Evolutionary conservation across 2,329 filamentous ascomycete species (phyloP).

Genomic region (Endoconidiophora polonica): DNA sequence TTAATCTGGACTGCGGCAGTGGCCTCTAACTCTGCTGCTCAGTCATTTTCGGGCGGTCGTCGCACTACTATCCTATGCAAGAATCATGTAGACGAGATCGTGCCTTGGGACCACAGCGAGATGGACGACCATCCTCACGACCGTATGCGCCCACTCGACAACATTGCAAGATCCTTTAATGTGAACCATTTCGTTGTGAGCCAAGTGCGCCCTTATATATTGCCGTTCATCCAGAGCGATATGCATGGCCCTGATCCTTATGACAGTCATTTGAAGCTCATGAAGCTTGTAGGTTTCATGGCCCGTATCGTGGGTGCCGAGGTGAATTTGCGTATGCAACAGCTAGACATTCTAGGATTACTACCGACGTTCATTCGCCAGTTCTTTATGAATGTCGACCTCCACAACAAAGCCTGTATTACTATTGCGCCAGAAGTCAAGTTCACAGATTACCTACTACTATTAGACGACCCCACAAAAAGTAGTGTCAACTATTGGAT

Average conservation of each 20-base stretch:
- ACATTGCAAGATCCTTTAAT: slow-evolving; percentile 48
- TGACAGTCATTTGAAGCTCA: slow-evolving; percentile 40
- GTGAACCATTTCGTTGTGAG: slow-evolving; percentile 92
- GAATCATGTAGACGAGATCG: slow-evolving; percentile 52
- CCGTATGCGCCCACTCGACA: slow-evolving; percentile 12
- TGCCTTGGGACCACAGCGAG: slow-evolving; percentile 40
- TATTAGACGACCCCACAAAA: slow-evolving; percentile 69
- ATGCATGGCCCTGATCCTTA: slow-evolving; percentile 56
- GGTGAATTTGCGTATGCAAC: slow-evolving; percentile 61
- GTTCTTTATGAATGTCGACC: slow-evolving; percentile 66
- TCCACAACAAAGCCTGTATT: slow-evolving; percentile 43
- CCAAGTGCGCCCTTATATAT: slow-evolving; percentile 76
- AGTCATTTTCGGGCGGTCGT: slow-evolving; percentile 47
- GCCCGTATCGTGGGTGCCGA: slow-evolving; percentile 58
- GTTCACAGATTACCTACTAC: slow-evolving; percentile 52
- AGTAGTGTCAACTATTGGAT: slow-evolving; percentile 75
- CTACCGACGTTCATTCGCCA: slow-evolving; percentile 54
- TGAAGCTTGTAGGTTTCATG: slow-evolving; percentile 39
- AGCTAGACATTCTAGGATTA: slow-evolving; percentile 61
- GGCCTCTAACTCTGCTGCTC: slow-evolving; percentile 53
- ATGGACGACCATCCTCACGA: slow-evolving; percentile 11
- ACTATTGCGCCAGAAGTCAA: slow-evolving; percentile 70
- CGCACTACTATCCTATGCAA: slow-evolving; percentile 58
- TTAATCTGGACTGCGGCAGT: slow-evolving; percentile 68
- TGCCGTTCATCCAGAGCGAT: slow-evolving; percentile 69